Percentiles rank a stretch among this genome's conserved stretches.
These are phyloP conservation scores for Ceratocystis lukuohia DNA, from an alignment of 2,329 filamentous ascomycete species.

Conservation along the genomic window DNA sequence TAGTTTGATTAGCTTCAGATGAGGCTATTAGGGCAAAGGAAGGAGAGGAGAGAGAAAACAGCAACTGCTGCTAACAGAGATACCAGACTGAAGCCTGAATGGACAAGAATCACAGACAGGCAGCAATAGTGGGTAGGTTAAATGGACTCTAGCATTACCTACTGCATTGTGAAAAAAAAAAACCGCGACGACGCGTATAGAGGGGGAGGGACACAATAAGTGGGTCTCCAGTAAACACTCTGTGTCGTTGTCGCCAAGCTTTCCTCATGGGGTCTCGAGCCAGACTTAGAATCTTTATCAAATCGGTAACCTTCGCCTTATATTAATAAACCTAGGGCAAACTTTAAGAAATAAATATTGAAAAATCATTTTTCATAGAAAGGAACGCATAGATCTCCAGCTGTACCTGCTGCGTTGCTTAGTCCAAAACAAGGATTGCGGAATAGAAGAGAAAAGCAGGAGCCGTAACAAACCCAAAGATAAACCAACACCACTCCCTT, in stretches of 20 bases:
- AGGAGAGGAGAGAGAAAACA: not conserved
- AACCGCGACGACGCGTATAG: not conserved
- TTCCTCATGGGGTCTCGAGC: no score
- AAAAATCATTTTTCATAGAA: not conserved
- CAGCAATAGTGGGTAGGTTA: not conserved
- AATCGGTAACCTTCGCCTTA: no score
- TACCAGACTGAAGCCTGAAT: not conserved
- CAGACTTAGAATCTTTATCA: no score
- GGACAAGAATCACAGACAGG: not conserved
- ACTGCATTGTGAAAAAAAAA: not conserved
- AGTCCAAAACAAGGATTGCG: no score
- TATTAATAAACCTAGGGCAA: no score
- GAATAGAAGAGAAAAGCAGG: no score
- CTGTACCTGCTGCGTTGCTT: no score
- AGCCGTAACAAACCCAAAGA: not conserved
- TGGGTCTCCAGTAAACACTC: not conserved
- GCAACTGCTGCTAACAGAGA: not conserved
- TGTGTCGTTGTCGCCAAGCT: no score
- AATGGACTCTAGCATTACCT: not conserved
- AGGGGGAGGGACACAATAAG: not conserved
- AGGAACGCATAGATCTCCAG: no score
- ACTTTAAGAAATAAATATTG: no score
- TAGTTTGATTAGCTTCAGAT: not conserved
- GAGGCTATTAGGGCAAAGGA: not conserved
- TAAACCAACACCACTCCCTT: not conserved